Conservation (phyloP, 2,329 filamentous ascomycete genomes). For the Phialophora expanda region DNA sequence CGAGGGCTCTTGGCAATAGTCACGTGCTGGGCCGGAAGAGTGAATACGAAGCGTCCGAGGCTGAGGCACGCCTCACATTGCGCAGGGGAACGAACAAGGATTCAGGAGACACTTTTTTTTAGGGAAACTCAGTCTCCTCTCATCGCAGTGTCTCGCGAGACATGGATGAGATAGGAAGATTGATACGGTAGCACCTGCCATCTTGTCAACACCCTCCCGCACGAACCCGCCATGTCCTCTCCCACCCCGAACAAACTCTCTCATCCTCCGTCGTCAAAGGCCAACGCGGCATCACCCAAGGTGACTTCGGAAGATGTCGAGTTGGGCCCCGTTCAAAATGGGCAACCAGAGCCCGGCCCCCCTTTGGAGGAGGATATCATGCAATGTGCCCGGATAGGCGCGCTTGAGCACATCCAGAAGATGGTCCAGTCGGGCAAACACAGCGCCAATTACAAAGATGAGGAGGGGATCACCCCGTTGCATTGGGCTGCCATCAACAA, state of each 20-base stretch:
- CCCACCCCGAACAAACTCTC: constrained; percentile 29
- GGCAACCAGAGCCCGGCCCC: constrained; percentile 41
- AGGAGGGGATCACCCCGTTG: constrained; percentile 91
- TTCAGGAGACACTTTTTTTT: constrained; percentile 10
- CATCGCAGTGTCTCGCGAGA: constrained; percentile 4
- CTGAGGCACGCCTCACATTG: constrained; percentile 10
- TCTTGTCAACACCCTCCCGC: constrained; percentile 2
- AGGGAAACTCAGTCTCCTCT: neutral
- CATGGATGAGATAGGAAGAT: constrained; percentile 12
- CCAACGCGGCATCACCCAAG: constrained; percentile 32
- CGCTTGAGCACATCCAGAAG: constrained; percentile 84
- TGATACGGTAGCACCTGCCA: constrained; percentile 22
- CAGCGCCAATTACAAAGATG: constrained; percentile 82
- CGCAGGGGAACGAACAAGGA: neutral
- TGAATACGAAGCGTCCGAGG: constrained; percentile 6
- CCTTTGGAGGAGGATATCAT: constrained; percentile 82
- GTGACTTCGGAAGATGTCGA: constrained; percentile 37
- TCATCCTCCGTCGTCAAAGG: constrained; percentile 32
- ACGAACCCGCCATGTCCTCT: constrained; percentile 30
- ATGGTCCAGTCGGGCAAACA: constrained; percentile 83
- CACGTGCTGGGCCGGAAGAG: constrained; percentile 15
- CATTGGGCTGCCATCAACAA: constrained; percentile 99
- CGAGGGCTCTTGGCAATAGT: constrained; percentile 13
- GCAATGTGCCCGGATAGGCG: constrained; percentile 88
- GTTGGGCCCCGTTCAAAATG: constrained; percentile 39